Evolutionary conservation across 164 flowering plant species (phyloP).

Genomic region (Umbellularia californica): DNA sequence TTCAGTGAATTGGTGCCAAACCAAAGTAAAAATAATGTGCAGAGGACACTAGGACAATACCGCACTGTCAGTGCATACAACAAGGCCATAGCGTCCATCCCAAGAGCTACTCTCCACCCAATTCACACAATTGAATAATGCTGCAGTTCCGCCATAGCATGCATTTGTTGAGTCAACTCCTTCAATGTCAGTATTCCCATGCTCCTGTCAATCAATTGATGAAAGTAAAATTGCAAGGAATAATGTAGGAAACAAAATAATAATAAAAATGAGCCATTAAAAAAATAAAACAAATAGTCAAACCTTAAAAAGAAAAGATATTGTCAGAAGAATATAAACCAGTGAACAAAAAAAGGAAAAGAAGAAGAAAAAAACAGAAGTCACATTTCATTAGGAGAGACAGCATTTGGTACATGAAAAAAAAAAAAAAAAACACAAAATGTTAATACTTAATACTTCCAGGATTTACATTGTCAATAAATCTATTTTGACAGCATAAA

Average conservation of each 20-base stretch:
- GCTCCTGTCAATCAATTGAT: constrained; percentile 43
- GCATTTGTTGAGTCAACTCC: constrained; percentile 99
- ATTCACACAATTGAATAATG: constrained; percentile 92
- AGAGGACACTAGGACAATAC: constrained; percentile 33
- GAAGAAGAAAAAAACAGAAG: too few relatives aligned
- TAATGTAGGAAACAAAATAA: background rate
- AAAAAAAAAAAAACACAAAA: too few relatives aligned
- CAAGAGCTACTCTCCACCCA: constrained; percentile 99
- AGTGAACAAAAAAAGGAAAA: too few relatives aligned
- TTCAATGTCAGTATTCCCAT: constrained; percentile 93
- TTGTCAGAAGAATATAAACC: background rate
- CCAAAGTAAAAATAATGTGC: background rate
- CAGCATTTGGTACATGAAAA: too few relatives aligned
- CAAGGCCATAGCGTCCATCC: constrained; percentile 99
- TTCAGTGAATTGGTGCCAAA: background rate
- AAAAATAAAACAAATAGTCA: background rate
- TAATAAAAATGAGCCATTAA: too few relatives aligned
- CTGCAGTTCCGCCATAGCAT: constrained; percentile 99
- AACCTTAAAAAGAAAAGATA: background rate
- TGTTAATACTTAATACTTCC: too few relatives aligned
- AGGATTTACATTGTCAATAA: too few relatives aligned
- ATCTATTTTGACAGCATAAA: too few relatives aligned
- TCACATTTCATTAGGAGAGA: too few relatives aligned
- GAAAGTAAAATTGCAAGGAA: background rate
- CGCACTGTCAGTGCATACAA: constrained; percentile 99